These are phyloP conservation scores for Periconia sp. DNA, from an alignment of 2,329 filamentous ascomycete species.

Conservation along the genomic window DNA sequence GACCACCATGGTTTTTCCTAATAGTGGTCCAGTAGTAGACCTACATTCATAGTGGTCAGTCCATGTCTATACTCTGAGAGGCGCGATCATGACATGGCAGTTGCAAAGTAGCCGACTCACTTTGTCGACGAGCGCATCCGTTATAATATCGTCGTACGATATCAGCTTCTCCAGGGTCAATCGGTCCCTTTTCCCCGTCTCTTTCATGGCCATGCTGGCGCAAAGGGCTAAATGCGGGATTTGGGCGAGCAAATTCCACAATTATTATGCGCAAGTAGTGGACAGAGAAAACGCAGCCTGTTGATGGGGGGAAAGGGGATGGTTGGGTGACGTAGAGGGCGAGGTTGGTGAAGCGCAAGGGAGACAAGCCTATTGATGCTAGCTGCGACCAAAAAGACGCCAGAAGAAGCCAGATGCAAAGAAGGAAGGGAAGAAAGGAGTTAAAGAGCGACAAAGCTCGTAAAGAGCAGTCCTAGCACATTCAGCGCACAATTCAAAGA, in stretches of 20 bases:
- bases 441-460: slow-evolving; percentile 34
- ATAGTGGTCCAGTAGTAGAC: slow-evolving; percentile 96
- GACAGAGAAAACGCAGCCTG: neutral
- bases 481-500: slow-evolving; percentile 15
- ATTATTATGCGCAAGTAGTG: too few relatives aligned
- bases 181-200: slow-evolving; percentile 64
- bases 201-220: slow-evolving; percentile 46
- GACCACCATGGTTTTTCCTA: slow-evolving; percentile 84
- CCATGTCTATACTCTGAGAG: neutral
- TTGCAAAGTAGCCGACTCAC: slow-evolving; percentile 55
- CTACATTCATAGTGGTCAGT: slow-evolving; percentile 50
- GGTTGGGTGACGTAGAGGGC: slow-evolving; percentile 34
- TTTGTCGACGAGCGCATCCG: slow-evolving; percentile 92
- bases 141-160: slow-evolving; percentile 92
- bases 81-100: slow-evolving; percentile 13
- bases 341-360: slow-evolving; percentile 4
- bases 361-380: neutral
- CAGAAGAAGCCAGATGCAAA: slow-evolving; percentile 5
- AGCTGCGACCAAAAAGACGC: neutral
- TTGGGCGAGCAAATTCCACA: neutral
- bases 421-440: slow-evolving; percentile 12
- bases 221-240: slow-evolving; percentile 1
- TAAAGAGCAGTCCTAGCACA: slow-evolving; percentile 15
- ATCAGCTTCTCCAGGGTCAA: slow-evolving; percentile 86
- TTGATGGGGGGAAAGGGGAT: slow-evolving; percentile 16